phyloP scores from a whole-genome alignment of 257 asterid genomes.

The Coffea canephora region DNA sequence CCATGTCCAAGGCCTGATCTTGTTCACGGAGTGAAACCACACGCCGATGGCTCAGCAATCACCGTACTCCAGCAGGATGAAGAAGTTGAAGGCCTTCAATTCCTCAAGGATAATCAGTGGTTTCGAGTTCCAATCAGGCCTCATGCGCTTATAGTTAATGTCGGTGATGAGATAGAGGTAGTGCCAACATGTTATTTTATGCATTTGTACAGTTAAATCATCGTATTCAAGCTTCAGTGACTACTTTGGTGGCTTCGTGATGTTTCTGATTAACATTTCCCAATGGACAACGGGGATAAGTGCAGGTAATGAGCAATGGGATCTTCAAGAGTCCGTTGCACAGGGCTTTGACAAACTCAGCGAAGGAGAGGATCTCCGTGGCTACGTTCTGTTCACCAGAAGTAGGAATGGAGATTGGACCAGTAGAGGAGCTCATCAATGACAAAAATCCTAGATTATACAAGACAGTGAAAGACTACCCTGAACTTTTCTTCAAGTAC shows the following conservation, averaged over 20 bases:
- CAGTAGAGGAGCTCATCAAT: conserved; percentile 31
- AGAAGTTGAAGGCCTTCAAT: conserved; percentile 67
- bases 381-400: conserved; percentile 40
- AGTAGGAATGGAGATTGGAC: conserved; percentile 33
- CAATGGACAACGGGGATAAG: neutral
- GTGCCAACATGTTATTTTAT: neutral
- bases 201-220: neutral
- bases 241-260: neutral
- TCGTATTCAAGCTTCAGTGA: neutral
- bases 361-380: conserved; percentile 34
- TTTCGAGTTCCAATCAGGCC: conserved; percentile 45
- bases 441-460: conserved; percentile 36
- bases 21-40: conserved; percentile 68
- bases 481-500: conserved; percentile 25
- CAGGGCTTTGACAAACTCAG: conserved; percentile 46
- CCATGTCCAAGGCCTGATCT: conserved; percentile 62
- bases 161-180: conserved; percentile 81
- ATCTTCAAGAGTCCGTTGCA: conserved; percentile 52
- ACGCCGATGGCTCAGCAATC: conserved; percentile 56
- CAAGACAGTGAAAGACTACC: conserved; percentile 28
- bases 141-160: conserved; percentile 45
- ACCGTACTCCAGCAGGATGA: conserved; percentile 63
- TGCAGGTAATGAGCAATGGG: conserved; percentile 55
- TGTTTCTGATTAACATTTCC: neutral
- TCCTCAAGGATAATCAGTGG: conserved; percentile 55